phyloP scores from a whole-genome alignment of 2,329 filamentous ascomycete species.

The Pestalotiopsis sp. region DNA sequence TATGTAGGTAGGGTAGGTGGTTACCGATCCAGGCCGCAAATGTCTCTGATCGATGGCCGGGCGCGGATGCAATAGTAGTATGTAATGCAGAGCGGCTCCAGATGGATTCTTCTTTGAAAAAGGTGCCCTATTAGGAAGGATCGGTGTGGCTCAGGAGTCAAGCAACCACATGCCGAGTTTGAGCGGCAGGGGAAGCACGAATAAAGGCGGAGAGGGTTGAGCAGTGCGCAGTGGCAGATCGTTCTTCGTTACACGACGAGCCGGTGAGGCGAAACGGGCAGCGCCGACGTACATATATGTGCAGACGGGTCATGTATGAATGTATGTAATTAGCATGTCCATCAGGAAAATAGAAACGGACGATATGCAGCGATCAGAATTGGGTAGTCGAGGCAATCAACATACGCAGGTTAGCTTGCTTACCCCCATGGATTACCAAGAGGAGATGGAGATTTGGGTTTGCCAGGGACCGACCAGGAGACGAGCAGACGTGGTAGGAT shows the following conservation, averaged over 20 bases:
- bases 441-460: background rate
- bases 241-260: background rate
- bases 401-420: no score
- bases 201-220: background rate
- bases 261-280: background rate
- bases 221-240: background rate
- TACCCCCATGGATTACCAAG: background rate
- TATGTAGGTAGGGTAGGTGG: background rate
- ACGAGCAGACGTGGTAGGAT: conserved; percentile 19
- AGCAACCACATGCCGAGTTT: no score
- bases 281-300: conserved; percentile 4
- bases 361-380: background rate
- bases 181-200: background rate
- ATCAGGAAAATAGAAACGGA: background rate
- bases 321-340: background rate
- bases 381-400: no score
- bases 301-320: background rate
- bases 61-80: conserved; percentile 20
- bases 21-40: background rate
- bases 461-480: background rate
- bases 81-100: conserved; percentile 28
- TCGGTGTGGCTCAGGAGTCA: background rate
- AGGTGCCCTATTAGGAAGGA: conserved; percentile 9
- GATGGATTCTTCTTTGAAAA: conserved; percentile 20
- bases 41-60: conserved; percentile 7